Evolutionary conservation across 495 filamentous ascomycete genomes (phyloP), one percentile per base, ranked within the genome.

Genomic region (Chaetomium cochliodes): DNA sequence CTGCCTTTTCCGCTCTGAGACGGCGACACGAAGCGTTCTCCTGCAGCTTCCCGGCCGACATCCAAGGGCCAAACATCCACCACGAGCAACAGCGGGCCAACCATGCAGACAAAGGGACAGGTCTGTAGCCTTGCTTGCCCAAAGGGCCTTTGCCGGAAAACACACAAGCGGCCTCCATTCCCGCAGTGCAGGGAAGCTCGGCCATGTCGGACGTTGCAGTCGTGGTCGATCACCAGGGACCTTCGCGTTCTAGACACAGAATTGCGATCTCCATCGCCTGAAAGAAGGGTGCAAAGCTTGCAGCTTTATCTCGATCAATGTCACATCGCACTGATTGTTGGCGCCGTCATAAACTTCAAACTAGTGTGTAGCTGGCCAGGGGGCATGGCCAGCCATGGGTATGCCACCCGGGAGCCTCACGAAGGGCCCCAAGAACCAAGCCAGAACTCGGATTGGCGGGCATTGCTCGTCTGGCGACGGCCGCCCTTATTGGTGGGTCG

Each of bases 351-450:
- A 5, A 55, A n/a, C 28, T 33, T 37, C 26, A 33, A 28, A 3
- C 13, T 20, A 42, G 11, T 9, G 11, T 9, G 5, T 30, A 30
- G 28, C 28, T 30, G 18, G 52, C 54, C 54, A 56, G 22, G 33
- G 33, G 20, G 49, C 57, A 33, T 11, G 25, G 20, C 20, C 25
- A 25, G 39, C 25, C 39, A 20, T 50, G 57, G 42, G 58, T 60
- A 51, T 50, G 44, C 26, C 44, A 51, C 58, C 46, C 58, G 30
- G 46, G 8, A 60, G 42, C 57, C 57, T 41, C 55, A 46, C 12
- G 33, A 37, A 37, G 55, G 41, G 41, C 12, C 26, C 22, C 55
- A 12, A 25, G 33, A 25, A 41, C 41, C n/a, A 41, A 41, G 13
- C n/a, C 54, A 57, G 11, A 5, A 11, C 9, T 12, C 33, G 15